phyloP scores from a whole-genome alignment of 1,284 basidiomycete species.

The Filobasidium uniguttulatum region DNA sequence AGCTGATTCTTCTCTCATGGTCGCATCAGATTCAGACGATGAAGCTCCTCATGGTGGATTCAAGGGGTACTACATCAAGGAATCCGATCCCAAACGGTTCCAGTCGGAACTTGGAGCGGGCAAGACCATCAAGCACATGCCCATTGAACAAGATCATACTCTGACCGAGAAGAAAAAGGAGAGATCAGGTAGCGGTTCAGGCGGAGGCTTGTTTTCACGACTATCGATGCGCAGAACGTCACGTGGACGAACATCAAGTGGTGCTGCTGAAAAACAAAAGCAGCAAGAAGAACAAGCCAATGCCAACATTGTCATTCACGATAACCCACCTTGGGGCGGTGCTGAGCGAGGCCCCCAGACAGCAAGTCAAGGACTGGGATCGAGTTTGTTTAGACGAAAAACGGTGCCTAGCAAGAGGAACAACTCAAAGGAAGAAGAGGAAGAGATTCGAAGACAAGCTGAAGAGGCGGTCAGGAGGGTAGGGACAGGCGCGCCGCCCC shows the following conservation, averaged over 20 bases:
- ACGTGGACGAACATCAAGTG: neutral
- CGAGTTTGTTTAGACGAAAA: conserved; percentile 8
- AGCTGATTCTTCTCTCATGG: neutral
- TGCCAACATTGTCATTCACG: conserved; percentile 5
- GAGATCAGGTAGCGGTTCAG: neutral
- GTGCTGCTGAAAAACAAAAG: neutral
- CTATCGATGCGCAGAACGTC: neutral
- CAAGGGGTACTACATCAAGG: too few species aligned
- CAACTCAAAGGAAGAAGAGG: conserved; percentile 13
- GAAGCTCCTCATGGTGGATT: conserved; percentile 16
- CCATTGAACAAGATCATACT: neutral
- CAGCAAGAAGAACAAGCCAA: too few species aligned
- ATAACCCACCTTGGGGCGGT: conserved; percentile 12
- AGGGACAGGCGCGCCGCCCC: neutral
- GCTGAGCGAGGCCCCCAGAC: neutral
- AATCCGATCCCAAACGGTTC: too few species aligned
- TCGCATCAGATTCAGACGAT: conserved; percentile 36
- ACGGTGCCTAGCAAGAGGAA: conserved; percentile 9
- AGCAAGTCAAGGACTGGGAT: too few species aligned
- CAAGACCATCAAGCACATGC: neutral
- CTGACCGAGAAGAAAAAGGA: too few species aligned
- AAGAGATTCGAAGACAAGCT: conserved; percentile 16
- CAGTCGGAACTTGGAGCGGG: neutral
- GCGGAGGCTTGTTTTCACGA: neutral
- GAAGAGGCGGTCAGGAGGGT: conserved; percentile 13